Evolutionary conservation across 2,329 filamentous ascomycete species (phyloP), one percentile per base, ranked within the genome.

Genomic region (Hawksworthiomyces lignivorus): DNA sequence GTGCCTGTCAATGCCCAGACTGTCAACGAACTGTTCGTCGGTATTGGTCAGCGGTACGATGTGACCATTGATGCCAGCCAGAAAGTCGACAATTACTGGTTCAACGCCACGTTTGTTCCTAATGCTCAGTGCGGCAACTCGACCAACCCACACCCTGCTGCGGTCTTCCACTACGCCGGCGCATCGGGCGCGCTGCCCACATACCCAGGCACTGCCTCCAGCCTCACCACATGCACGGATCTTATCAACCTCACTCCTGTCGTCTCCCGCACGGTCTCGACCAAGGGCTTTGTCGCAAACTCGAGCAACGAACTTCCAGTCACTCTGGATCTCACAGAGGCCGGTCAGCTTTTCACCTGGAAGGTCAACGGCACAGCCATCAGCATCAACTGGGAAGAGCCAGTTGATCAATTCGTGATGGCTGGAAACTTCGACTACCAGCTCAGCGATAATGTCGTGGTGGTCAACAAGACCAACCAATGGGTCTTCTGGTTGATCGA

Each of bases 1-100:
- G 69, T 75, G 3, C 65, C 69, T 1, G 57, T 74, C 41, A 54
- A 66, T 38, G 70, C 75, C 3, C 59, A 65, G 34, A 61, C 62
- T 1, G 69, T 69, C 1, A 57, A 64, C 9, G 58, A 64, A 14
- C 54, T 80, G 18, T 70, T 65, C 35, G 59, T 80, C 10, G 72
- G 60, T 17, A 63, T 77, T 46, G 65, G 57, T 42, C 64, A 56
- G 50, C 55, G 63, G 10, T 60, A 58, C 45, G 67, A 72, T 46
- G 57, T 72, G 8, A 59, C 69, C 39, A 68, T 73, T 39, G 61
- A 67, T 34, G 68, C 61, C 14, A 54, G 52, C 42, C 46, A 58
- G 44, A 44, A 50, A 12, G 44, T 54, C 1, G 57, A 51, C 2
- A 63, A 63, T 54, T 68, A 66, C 54, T 67, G 64, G 62, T 62